Conservation (phyloP, 1,139 yeast species). For the Candida neerlandica region DNA sequence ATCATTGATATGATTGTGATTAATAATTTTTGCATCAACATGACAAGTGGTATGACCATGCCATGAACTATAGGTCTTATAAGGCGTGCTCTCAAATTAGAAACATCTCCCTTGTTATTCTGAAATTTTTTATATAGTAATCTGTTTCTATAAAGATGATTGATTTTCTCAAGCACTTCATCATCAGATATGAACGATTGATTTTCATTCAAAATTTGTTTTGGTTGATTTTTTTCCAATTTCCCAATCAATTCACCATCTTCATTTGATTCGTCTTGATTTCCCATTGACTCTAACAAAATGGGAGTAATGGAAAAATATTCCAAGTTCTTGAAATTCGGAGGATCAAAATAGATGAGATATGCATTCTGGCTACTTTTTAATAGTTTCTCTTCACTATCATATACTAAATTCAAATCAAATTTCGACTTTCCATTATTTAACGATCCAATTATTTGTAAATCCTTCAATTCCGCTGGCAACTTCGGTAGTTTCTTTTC, state of each 20-base stretch:
- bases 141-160: constrained; percentile 31
- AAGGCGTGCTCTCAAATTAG: not conserved
- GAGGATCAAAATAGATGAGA: constrained; percentile 69
- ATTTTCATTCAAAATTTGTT: constrained; percentile 10
- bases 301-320: constrained; percentile 79
- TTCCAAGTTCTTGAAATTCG: constrained; percentile 72
- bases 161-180: constrained; percentile 35
- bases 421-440: constrained; percentile 9
- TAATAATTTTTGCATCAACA: constrained; percentile 23
- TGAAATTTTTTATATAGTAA: constrained; percentile 13
- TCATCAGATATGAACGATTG: constrained; percentile 26
- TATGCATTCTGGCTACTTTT: constrained; percentile 21
- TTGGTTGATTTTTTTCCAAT: constrained; percentile 11
- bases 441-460: constrained; percentile 26
- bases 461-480: constrained; percentile 18
- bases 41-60: constrained; percentile 14
- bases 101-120: not conserved
- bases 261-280: constrained; percentile 10
- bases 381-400: constrained; percentile 1
- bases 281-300: constrained; percentile 56
- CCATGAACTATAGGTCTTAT: constrained; percentile 1
- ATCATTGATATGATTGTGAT: constrained; percentile 26
- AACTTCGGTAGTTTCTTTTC: constrained; percentile 7
- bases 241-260: constrained; percentile 6
- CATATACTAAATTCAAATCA: constrained; percentile 16